A percentile compares a stretch with the other conserved stretches of the same genome.
Evolutionary conservation across 192 early-diverging fungal genomes (phyloP).

Genomic region (Backusella mclennaniae): DNA sequence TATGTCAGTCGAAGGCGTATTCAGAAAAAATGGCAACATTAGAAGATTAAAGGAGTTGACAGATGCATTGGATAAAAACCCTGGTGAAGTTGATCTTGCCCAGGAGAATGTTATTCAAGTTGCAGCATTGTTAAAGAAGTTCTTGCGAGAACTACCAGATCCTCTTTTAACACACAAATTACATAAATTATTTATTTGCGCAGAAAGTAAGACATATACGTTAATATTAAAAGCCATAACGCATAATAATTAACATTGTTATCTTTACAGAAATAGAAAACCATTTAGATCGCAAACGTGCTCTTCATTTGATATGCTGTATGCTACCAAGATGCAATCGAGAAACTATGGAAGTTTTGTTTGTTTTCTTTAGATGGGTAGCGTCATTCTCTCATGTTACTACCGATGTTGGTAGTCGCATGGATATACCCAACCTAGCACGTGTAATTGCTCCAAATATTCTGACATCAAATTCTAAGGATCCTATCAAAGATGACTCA

Average conservation of each 20-base stretch:
- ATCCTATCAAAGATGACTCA: slow-evolving; percentile 73
- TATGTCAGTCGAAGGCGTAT: slow-evolving; percentile 91
- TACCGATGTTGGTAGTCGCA: slow-evolving; percentile 81
- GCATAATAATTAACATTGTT: neutral
- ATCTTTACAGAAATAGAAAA: slow-evolving; percentile 47
- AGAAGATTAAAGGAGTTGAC: slow-evolving; percentile 81
- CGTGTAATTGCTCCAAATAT: slow-evolving; percentile 96
- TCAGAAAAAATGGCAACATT: slow-evolving; percentile 98
- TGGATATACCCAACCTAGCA: slow-evolving; percentile 90
- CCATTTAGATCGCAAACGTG: slow-evolving; percentile 53
- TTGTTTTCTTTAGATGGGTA: slow-evolving; percentile 86
- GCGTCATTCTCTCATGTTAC: slow-evolving; percentile 70
- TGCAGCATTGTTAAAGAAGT: slow-evolving; percentile 95
- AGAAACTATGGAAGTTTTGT: slow-evolving; percentile 90
- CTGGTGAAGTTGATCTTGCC: slow-evolving; percentile 62
- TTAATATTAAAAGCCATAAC: neutral
- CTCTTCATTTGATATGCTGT: slow-evolving; percentile 79
- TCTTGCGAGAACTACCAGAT: slow-evolving; percentile 93
- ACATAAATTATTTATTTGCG: slow-evolving; percentile 79
- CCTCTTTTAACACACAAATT: slow-evolving; percentile 91
- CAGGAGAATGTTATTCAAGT: slow-evolving; percentile 86
- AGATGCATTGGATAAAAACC: slow-evolving; percentile 85
- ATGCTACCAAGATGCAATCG: slow-evolving; percentile 90
- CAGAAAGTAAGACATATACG: slow-evolving; percentile 54
- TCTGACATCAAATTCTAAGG: slow-evolving; percentile 81